Evolutionary conservation across 805 yeast genomes (phyloP), one percentile per base, ranked within the genome.

Genomic region (Candida silvicultrix): DNA sequence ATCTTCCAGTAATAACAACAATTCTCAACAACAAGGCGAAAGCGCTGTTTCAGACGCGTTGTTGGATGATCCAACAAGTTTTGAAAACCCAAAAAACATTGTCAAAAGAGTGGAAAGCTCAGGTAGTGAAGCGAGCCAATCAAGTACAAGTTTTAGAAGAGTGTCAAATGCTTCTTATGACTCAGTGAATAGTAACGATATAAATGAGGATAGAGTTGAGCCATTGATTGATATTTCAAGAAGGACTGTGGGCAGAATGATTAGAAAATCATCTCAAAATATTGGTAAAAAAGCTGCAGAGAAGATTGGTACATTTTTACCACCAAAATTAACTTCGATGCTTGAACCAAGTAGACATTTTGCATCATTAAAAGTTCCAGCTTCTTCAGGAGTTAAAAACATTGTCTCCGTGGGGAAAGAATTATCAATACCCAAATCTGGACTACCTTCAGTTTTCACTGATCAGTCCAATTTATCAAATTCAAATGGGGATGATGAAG

Each of bases 271-370:
- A 2, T 85, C 94, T 0, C 95, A 86, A 55, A 79, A 77, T 4
- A 68, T 85, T 46, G 90, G 92, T 0, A 68, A 90, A 42, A 80
- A 78, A 51, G 94, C 94, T 1, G 96, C 96, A 0, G 95, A 84
- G 56, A 84, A 81, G 44, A 82, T 89, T 77, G 96, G 95, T 0
- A 87, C 87, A n/a, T 84, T 83, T 50, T 71, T 90, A 20, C 97
- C 97, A 2, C 72, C 81, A 12, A 80, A 85, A 45, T 81, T 90
- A 36, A 79, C 88, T 11, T 86, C 95, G 2, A 82, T 90, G 47
- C 68, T 90, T 55, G 97, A 90, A 58, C 95, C 97, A 14, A 79
- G 86, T 20, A 75, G 99, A 51, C 96, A 90, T 59, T 94, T 88
- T 72, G 97, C 98, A 0, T 86, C 81, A 44, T 72, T 92, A 53